Conservation (phyloP, 495 filamentous ascomycete genomes). For the Pseudoneurospora amorphoporcata region DNA sequence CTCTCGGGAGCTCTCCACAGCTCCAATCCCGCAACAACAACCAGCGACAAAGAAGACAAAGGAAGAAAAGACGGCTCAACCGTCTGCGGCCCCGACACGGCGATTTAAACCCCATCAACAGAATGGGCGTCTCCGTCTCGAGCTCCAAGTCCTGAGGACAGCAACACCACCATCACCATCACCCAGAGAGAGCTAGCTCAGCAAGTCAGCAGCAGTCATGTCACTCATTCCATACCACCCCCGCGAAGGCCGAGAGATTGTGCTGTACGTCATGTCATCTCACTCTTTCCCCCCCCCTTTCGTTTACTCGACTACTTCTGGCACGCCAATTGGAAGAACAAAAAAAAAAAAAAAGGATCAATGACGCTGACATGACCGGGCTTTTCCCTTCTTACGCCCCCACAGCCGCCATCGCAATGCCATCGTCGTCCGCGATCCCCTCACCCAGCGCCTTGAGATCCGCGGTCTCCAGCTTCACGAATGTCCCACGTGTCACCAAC, state of each 20-base stretch:
- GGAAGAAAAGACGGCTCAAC: background rate
- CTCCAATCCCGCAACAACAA: background rate
- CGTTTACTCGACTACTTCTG: background rate
- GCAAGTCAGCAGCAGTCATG: slow-evolving; percentile 28
- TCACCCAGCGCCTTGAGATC: slow-evolving; percentile 75
- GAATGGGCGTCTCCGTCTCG: slow-evolving; percentile 6
- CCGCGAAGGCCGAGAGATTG: slow-evolving; percentile 51
- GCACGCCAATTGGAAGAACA: background rate
- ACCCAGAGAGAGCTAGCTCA: background rate
- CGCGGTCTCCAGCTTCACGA: slow-evolving; percentile 53
- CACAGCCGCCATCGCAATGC: slow-evolving; percentile 80
- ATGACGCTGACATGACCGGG: background rate
- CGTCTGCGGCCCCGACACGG: background rate
- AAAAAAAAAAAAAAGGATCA: background rate
- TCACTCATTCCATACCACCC: slow-evolving; percentile 55
- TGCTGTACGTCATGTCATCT: slow-evolving; percentile 42
- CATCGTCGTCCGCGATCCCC: slow-evolving; percentile 80
- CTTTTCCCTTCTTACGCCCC: background rate
- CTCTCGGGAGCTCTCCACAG: background rate
- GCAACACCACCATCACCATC: background rate
- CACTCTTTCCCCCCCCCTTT: background rate
- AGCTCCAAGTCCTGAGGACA: background rate
- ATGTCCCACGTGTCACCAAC: slow-evolving; percentile 83
- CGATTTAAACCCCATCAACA: background rate
- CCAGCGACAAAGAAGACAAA: background rate